Evolutionary conservation across 345 rosid genomes (phyloP).

Genomic region (Bruguiera gymnorhiza): DNA sequence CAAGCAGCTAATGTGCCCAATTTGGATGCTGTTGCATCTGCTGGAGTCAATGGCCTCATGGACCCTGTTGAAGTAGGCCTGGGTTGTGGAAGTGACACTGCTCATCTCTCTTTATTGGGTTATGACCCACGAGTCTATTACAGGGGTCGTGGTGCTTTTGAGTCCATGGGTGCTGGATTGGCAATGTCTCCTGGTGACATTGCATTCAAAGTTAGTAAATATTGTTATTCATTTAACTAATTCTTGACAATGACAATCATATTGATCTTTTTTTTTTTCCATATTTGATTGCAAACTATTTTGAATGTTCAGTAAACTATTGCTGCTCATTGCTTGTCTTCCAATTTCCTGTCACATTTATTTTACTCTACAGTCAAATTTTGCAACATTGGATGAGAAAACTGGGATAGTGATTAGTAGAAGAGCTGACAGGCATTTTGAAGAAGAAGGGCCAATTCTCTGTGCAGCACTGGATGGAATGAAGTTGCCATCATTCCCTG

Average conservation of each 20-base stretch:
- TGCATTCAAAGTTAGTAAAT: conserved; percentile 59
- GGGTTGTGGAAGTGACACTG: conserved; percentile 97
- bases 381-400: conserved; percentile 89
- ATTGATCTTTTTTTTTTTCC: neutral
- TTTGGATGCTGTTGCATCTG: conserved; percentile 82
- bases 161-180: conserved; percentile 97
- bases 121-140: conserved; percentile 91
- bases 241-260: neutral
- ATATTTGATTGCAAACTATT: neutral
- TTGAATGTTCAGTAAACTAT: neutral
- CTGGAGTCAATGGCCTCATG: conserved; percentile 93
- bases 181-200: conserved; percentile 98
- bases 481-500: conserved; percentile 84
- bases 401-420: conserved; percentile 77
- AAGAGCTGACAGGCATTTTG: conserved; percentile 96
- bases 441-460: conserved; percentile 94
- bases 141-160: conserved; percentile 91
- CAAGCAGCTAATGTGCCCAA: conserved; percentile 71
- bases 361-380: conserved; percentile 65
- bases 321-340: neutral
- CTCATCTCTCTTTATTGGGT: conserved; percentile 91
- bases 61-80: conserved; percentile 99
- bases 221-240: neutral
- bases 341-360: neutral
- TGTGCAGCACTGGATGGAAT: conserved; percentile 86